A percentile compares a stretch with the other conserved stretches of the same genome.
Conservation (phyloP, 148 eudicot species). For the Limonium bicolor region DNA sequence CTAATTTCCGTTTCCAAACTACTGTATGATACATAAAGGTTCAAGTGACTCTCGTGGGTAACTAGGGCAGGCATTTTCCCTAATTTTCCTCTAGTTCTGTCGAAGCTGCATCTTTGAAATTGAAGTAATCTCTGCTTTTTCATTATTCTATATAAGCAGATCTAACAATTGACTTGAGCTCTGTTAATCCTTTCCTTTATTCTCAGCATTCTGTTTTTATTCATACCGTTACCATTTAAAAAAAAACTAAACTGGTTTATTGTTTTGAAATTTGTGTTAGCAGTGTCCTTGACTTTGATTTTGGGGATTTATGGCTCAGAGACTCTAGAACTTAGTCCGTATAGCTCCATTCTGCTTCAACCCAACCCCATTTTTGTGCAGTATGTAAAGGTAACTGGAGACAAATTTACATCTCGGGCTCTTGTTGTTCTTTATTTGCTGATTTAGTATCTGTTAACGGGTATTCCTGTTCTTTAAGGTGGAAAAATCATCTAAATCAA, state of each 20-base stretch:
- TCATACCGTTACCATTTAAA: too few relatives aligned
- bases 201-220: too few relatives aligned
- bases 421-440: not conserved
- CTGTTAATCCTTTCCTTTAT: too few relatives aligned
- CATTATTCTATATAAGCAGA: not conserved
- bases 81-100: too few relatives aligned
- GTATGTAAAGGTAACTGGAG: slow-evolving; percentile 39
- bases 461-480: slow-evolving; percentile 13
- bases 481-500: slow-evolving; percentile 18
- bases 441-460: not conserved
- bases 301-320: slow-evolving; percentile 69
- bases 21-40: too few relatives aligned
- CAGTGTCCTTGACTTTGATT: slow-evolving; percentile 73
- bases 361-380: slow-evolving; percentile 56
- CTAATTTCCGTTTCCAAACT: too few relatives aligned
- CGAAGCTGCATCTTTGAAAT: not conserved
- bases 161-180: not conserved
- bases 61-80: too few relatives aligned
- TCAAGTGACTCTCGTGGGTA: too few relatives aligned
- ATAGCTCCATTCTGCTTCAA: slow-evolving; percentile 46
- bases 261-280: slow-evolving; percentile 8
- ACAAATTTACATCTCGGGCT: slow-evolving; percentile 1
- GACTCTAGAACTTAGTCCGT: slow-evolving; percentile 49
- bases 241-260: too few relatives aligned
- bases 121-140: not conserved